Percentiles rank a stretch among this genome's conserved stretches.
phyloP scores from a whole-genome alignment of 169 alveolate species.

The Plasmodium blacklocki region DNA sequence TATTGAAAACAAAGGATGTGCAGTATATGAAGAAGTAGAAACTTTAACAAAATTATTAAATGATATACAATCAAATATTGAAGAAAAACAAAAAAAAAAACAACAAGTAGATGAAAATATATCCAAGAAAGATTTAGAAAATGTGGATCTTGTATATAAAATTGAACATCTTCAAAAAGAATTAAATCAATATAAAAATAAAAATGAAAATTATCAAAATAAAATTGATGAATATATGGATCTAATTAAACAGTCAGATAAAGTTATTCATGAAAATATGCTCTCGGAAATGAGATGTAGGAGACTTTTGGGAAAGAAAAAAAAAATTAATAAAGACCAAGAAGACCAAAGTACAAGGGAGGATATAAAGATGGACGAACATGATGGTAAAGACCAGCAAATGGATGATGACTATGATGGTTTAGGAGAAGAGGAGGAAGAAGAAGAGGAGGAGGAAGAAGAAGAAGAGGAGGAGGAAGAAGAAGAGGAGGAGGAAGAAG shows the following conservation, averaged over 20 bases:
- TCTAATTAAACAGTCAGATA: slow-evolving; percentile 38
- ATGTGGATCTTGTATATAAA: slow-evolving; percentile 62
- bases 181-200: slow-evolving; percentile 12
- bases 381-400: neutral
- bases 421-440: slow-evolving; percentile 5
- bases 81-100: slow-evolving; percentile 59
- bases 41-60: slow-evolving; percentile 3
- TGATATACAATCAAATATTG: slow-evolving; percentile 25
- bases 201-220: slow-evolving; percentile 11
- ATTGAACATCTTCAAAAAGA: slow-evolving; percentile 36
- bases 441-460: slow-evolving; percentile 32
- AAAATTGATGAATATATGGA: slow-evolving; percentile 31
- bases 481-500: slow-evolving; percentile 30
- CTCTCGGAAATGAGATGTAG: neutral
- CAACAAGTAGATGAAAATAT: slow-evolving; percentile 47
- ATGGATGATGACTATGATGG: neutral
- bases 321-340: neutral
- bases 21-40: slow-evolving; percentile 27
- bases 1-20: slow-evolving; percentile 83
- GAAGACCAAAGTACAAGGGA: neutral
- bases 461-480: slow-evolving; percentile 58
- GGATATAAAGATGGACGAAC: neutral
- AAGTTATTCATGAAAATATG: slow-evolving; percentile 21
- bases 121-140: slow-evolving; percentile 67
- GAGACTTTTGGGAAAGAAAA: neutral